Percentiles rank a stretch among this genome's conserved stretches.
Evolutionary conservation across 108 stramenopile genomes (phyloP).

Genomic region (Pinguiococcus pyrenoidosus): DNA sequence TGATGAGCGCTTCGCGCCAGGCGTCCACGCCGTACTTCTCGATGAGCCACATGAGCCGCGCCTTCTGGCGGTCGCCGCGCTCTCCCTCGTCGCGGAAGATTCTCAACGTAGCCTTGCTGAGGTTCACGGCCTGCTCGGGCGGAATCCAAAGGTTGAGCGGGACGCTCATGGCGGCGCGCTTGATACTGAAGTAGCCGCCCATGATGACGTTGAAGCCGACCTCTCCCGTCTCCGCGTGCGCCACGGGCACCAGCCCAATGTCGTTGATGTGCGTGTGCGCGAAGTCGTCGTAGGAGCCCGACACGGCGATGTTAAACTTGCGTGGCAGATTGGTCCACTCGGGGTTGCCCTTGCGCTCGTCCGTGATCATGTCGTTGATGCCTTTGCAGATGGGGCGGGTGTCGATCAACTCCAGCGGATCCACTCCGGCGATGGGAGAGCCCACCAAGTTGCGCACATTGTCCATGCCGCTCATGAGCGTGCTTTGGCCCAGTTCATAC

Average conservation of each 20-base stretch:
- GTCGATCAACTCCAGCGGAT: constrained; percentile 71
- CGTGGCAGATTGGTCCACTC: constrained; percentile 69
- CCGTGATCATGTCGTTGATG: constrained; percentile 62
- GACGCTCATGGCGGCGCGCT: constrained; percentile 64
- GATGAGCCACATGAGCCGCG: constrained; percentile 78
- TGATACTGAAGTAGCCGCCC: constrained; percentile 84
- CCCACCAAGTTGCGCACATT: constrained; percentile 85
- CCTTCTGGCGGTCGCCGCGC: constrained; percentile 68
- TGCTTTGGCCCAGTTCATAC: constrained; percentile 41
- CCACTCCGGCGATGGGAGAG: constrained; percentile 75
- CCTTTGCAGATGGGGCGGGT: constrained; percentile 60
- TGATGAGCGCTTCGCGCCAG: constrained; percentile 52
- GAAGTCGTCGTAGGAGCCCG: constrained; percentile 74
- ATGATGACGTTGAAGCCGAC: constrained; percentile 82
- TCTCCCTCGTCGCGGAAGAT: constrained; percentile 74
- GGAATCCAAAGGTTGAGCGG: constrained; percentile 65
- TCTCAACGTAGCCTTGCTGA: constrained; percentile 51
- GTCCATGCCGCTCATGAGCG: constrained; percentile 45
- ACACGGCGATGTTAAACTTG: constrained; percentile 84
- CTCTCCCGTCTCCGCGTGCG: constrained; percentile 57
- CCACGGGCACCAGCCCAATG: constrained; percentile 57
- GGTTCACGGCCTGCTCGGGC: constrained; percentile 58
- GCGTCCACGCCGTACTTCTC: constrained; percentile 70
- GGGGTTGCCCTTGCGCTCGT: constrained; percentile 68
- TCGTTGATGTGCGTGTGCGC: constrained; percentile 90